phyloP scores from a whole-genome alignment of 2,329 filamentous ascomycete species.

The Aschersonia sp. region DNA sequence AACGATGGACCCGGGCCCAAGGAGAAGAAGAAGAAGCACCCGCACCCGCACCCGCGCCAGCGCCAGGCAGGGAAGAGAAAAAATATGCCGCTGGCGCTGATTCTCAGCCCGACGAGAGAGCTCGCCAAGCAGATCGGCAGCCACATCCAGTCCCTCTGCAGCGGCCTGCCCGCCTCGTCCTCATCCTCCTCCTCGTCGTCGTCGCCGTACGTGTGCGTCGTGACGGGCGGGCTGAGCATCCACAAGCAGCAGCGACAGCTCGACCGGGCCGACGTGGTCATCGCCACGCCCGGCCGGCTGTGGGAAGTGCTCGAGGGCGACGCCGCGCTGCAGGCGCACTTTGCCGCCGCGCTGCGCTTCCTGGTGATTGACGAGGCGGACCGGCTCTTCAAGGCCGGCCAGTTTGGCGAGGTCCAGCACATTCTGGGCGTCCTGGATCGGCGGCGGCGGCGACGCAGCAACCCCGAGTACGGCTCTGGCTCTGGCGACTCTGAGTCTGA shows the following conservation, averaged over 20 bases:
- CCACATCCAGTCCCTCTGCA: conserved; percentile 65
- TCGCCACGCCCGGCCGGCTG: conserved; percentile 79
- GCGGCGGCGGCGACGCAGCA: conserved; percentile 45
- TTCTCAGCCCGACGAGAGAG: conserved; percentile 85
- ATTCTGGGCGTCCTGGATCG: conserved; percentile 72
- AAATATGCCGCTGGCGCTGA: conserved; percentile 53
- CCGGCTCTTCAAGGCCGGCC: conserved; percentile 75
- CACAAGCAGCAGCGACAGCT: conserved; percentile 86
- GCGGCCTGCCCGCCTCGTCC: conserved; percentile 34
- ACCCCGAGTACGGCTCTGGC: conserved; percentile 24
- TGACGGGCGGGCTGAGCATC: conserved; percentile 87
- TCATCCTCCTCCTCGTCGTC: no score
- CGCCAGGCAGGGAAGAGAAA: conserved; percentile 4
- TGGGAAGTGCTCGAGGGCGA: conserved; percentile 87
- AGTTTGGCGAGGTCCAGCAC: conserved; percentile 88
- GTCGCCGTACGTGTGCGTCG: conserved; percentile 62
- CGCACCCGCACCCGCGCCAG: no score
- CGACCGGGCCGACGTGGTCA: conserved; percentile 74
- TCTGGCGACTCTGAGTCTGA: conserved; percentile 33
- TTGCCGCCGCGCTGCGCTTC: conserved; percentile 57
- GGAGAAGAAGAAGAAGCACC: no score
- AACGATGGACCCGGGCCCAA: no score
- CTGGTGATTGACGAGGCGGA: conserved; percentile 92
- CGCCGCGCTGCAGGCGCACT: conserved; percentile 49
- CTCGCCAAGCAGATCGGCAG: conserved; percentile 80